Base-by-base conservation (phyloP, 2,329 filamentous ascomycete genomes). In the Colletotrichum tabaci region DNA sequence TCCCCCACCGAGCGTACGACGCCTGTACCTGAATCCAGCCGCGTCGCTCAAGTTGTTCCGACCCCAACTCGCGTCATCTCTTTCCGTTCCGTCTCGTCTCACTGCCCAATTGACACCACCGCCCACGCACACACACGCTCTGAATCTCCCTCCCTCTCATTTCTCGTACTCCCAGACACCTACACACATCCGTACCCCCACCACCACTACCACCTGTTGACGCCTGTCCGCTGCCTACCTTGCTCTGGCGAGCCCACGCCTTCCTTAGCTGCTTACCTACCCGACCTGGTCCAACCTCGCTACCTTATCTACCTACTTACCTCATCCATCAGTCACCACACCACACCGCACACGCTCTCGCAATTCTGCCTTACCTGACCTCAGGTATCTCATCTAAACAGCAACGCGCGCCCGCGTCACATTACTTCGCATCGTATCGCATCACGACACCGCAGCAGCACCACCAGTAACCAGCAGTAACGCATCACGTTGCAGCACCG, bases 381-480 rank as follows among this genome's bases (percentile, higher is more conserved):
- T 62, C 60, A 62, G 47, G 60, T 62, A 62, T 62, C 60, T 61
- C 42, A 50, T 68, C 42, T 55, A 40, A 47, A 57, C 62, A 46
- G 40, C 60, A 66, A 70, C 67, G 63, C 67, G 67, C 62, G 56
- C 67, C 62, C 67, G 67, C 63, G 56, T 70, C 56, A 65, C 49
- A 66, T 60, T 42, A 47, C 57, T 61, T 66, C 55, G 67, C 49
- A 66, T 63, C 62, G 63, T 40, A 56, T 70, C 62, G 53, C 56
- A 61, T 66, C 56, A 46, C 44, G 26, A 26, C 42, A 49, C 10
- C 56, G 21, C 63, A 65, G 50, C 52, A 58, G 4, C 46, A 61
- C 13, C 50, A 68, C 16, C 47, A 68, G 16, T n/a, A 21, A 55
- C 26, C 52, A 42, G 44, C 42, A 56, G 15, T 40, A 47, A 42